Evolutionary conservation across 306 rosid genomes (phyloP).

Genomic region (Cicer arietinum): DNA sequence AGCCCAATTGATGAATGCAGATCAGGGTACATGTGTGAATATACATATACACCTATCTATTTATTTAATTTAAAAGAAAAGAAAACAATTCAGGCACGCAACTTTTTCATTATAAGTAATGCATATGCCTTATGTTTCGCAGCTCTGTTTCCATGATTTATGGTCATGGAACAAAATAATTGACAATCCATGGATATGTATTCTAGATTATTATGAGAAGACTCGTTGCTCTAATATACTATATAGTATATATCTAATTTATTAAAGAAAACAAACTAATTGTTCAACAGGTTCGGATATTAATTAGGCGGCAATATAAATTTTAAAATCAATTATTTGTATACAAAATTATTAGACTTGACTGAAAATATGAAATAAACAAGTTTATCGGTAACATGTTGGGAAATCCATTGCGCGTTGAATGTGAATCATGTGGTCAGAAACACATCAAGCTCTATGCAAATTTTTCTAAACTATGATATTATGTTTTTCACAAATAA

Average conservation of each 20-base stretch:
- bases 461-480: constrained; percentile 30
- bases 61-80: not conserved
- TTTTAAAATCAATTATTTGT: constrained; percentile 19
- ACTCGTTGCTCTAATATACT: constrained; percentile 6
- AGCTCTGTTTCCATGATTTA: constrained; percentile 40
- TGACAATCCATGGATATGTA: constrained; percentile 35
- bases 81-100: constrained; percentile 35
- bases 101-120: constrained; percentile 24
- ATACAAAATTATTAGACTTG: constrained; percentile 32
- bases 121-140: constrained; percentile 36
- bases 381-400: constrained; percentile 23
- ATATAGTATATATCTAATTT: constrained; percentile 11
- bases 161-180: constrained; percentile 41
- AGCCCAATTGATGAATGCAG: constrained; percentile 2
- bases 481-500: not conserved
- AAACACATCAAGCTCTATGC: constrained; percentile 17
- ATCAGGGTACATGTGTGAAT: not conserved
- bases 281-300: not conserved
- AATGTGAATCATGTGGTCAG: constrained; percentile 18
- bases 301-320: constrained; percentile 31
- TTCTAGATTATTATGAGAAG: constrained; percentile 5
- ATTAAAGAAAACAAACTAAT: not conserved
- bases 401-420: constrained; percentile 34
- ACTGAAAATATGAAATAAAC: constrained; percentile 35
- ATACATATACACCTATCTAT: not conserved